Base-by-base conservation (phyloP, 2,329 filamentous ascomycete species). In the Chrysoporthe puriensis region DNA sequence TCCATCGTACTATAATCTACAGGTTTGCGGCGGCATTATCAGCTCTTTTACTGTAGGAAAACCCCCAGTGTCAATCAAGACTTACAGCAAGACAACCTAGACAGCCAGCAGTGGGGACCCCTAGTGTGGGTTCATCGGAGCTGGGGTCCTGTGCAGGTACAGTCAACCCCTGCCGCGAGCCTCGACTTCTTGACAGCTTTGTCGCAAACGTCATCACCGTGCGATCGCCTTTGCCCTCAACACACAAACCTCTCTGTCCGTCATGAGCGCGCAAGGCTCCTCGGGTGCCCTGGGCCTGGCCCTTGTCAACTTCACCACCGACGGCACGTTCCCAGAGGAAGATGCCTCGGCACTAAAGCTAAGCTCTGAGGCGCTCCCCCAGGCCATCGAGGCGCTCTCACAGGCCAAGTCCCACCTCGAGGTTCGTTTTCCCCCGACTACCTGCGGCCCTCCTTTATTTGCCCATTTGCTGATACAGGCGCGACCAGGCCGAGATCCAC, bases 401-500 rank as follows among this genome's bases (percentile, higher is more conserved):
- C 72, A 76, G 32, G 82, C 83, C 40, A 83, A 82, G 73, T 69
- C 75, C 4, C 78, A 78, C 63, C 77, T 86, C 42, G 80, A 85
- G 77, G 82, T 83, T 40, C 3, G 44, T 36, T 32, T 40, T 32
- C 36, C 3, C 43, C 54, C 4, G 56, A 32, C 58, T 14, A 4
- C 14, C 21, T 43, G 16, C 46, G 46, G 14, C 50, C 13, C 36
- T 40, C 13, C 21, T 26, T 7, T 9, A 43, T 16, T 16, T 11
- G n/a, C 57, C 18, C 11, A 1, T 13, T 40, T 44, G 40, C 21
- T 60, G n/a, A 60, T 40, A 60, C 36, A 11, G n/a, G 40, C 36
- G 13, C 36, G 13, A 32, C 11, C n/a, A 60, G 89, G 80, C 85
- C 69, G 90, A 96, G 73, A 91, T 98, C 68, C 90, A 90, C 71